Evolutionary conservation across 345 rosid genomes (phyloP).

Genomic region (Citrus mangshanensis): DNA sequence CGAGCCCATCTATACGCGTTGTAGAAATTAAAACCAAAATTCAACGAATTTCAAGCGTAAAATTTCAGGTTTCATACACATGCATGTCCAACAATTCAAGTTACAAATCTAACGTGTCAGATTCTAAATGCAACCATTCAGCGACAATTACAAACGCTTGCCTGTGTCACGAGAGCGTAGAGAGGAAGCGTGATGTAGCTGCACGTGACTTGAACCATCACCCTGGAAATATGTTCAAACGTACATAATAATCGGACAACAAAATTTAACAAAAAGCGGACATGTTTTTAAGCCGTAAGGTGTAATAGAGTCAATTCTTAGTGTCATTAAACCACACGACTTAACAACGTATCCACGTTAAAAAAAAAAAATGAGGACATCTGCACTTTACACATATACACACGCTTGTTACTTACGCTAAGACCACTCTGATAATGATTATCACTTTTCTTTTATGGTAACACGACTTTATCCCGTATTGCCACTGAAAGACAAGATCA

Average conservation of each 20-base stretch:
- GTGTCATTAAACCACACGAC: accelerated
- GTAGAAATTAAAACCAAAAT: too few relatives aligned
- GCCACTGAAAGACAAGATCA: constrained; percentile 27
- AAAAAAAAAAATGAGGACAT: accelerated
- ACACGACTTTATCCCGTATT: constrained; percentile 57
- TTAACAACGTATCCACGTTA: too few relatives aligned
- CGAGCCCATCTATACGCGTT: constrained; percentile 41
- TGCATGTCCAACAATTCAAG: too few relatives aligned
- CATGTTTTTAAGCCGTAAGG: accelerated
- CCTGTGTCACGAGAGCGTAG: constrained; percentile 77
- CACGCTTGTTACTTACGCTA: constrained; percentile 53
- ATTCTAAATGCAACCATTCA: too few relatives aligned
- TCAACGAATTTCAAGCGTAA: too few relatives aligned
- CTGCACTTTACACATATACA: too few relatives aligned
- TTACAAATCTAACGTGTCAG: background rate
- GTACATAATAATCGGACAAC: too few relatives aligned
- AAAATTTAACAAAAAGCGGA: too few relatives aligned
- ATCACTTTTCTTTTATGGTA: constrained; percentile 42
- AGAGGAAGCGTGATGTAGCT: constrained; percentile 83
- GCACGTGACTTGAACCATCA: constrained; percentile 59
- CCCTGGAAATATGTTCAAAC: constrained; percentile 24
- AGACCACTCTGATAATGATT: constrained; percentile 42
- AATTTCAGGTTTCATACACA: too few relatives aligned
- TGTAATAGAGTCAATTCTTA: too few relatives aligned
- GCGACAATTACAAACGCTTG: background rate